phyloP scores from a whole-genome alignment of 164 flowering plant genomes.

The Kingdonia uniflora region DNA sequence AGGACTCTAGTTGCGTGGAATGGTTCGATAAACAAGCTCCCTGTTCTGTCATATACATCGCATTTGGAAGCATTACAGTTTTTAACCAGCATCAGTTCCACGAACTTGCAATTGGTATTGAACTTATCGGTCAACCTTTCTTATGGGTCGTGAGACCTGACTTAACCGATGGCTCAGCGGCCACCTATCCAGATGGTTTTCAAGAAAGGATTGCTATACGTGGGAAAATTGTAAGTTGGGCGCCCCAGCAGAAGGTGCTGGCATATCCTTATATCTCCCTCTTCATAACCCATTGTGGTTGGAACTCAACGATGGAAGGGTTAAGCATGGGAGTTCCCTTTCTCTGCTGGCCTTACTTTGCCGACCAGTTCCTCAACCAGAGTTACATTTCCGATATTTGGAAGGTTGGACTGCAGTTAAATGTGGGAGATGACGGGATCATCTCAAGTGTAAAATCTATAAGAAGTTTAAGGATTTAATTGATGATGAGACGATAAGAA shows the following conservation, averaged over 20 bases:
- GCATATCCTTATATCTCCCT: background rate
- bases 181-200: conserved; percentile 1
- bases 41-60: background rate
- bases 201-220: background rate
- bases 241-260: conserved; percentile 1
- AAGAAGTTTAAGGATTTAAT: background rate
- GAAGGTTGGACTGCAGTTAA: background rate
- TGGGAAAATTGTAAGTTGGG: conserved; percentile 3
- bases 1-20: background rate
- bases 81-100: background rate
- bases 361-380: conserved; percentile 1
- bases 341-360: conserved; percentile 3
- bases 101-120: background rate
- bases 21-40: background rate
- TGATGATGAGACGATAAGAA: background rate
- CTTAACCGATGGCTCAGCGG: background rate
- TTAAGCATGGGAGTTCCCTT: background rate
- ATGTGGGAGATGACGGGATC: background rate
- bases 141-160: conserved; percentile 3
- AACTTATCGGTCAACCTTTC: conserved; percentile 1
- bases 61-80: background rate
- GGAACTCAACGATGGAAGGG: conserved; percentile 6
- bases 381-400: conserved; percentile 2
- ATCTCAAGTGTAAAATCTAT: background rate
- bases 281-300: conserved; percentile 1